Evolutionary conservation across 257 asterid genomes (phyloP), one percentile per base, ranked within the genome.

Genomic region (Nicotiana paniculata): DNA sequence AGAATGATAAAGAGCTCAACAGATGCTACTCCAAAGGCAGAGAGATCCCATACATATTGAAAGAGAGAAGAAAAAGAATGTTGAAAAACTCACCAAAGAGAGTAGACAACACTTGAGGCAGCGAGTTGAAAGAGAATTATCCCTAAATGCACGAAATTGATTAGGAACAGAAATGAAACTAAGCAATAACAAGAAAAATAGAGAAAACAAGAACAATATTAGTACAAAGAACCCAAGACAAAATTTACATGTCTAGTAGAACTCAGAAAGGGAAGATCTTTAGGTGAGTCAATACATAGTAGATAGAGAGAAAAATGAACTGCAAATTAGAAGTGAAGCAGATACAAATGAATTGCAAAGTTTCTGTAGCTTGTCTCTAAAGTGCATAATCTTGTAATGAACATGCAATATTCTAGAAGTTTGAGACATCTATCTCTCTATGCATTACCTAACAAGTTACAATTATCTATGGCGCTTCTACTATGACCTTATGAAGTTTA

Each of bases 1-100:
- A 91, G 93, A 86, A 80, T 84, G 59, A 68, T 93, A 6, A 95
- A 91, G 85, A 88, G 64, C 89, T 86, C 96, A 55, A 37, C 83
- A 66, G 90, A 91, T 86, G 87, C 91, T 4, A 87, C 90, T 85
- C 92, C 93, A 21, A 21, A 21, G 24, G 24, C 24, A 21, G 24
- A 21, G 24, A 21, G 24, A 21, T 21, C 24, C 24, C 24, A 21
- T 21, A 21, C 0, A 21, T 21, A 21, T 21, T 21, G 24, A 21
- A 21, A 21, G 24, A 21, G 24, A 21, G 24, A 21, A 21, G 24
- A 21, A 21, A 21, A 21, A 21, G 24, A 21, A 21, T 21, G 24
- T 21, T 21, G 24, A 21, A 21, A 21, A 21, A 21, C 24, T 21
- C 24, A 21, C 24, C 24, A 21, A 21, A 21, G 24, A 21, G 24